Percentiles rank a stretch among this genome's conserved stretches.
Evolutionary conservation across 2,329 filamentous ascomycete genomes (phyloP).

Genomic region (Curvularia eragrostidis): DNA sequence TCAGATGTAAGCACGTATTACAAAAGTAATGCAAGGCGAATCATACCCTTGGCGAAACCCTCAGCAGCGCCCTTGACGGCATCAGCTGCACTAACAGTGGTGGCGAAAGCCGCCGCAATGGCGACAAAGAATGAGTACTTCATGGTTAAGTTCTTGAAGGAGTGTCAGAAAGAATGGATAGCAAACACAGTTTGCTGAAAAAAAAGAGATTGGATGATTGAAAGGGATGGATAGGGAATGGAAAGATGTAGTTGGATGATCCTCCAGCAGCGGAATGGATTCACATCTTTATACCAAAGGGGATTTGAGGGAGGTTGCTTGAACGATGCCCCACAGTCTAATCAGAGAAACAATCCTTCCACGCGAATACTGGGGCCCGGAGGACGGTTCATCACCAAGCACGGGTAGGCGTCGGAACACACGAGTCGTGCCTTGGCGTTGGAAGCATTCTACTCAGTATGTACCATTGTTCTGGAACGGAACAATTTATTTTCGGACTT

Average conservation of each 20-base stretch:
- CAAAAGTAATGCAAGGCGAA: background rate
- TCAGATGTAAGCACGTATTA: background rate
- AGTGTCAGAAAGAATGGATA: constrained; percentile 24
- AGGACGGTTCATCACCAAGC: constrained; percentile 10
- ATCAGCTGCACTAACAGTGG: constrained; percentile 31
- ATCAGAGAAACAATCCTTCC: constrained; percentile 18
- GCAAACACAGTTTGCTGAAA: constrained; percentile 34
- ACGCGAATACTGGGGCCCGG: background rate
- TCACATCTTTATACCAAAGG: constrained; percentile 21
- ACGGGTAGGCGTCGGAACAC: background rate
- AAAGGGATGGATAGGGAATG: constrained; percentile 21
- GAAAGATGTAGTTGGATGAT: constrained; percentile 14
- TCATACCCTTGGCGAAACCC: constrained; percentile 36
- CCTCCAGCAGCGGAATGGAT: background rate
- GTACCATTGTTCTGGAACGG: constrained; percentile 1
- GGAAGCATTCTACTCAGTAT: constrained; percentile 2
- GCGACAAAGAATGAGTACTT: constrained; percentile 29
- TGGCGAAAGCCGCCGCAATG: constrained; percentile 26
- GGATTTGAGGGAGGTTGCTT: constrained; percentile 13
- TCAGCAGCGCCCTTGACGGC: constrained; percentile 35
- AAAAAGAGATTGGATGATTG: constrained; percentile 1
- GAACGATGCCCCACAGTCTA: constrained; percentile 12
- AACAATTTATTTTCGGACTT: background rate
- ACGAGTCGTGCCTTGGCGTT: background rate
- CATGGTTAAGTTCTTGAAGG: constrained; percentile 20